These are phyloP conservation scores for Populus nigra DNA, from an alignment of 345 rosid species.

Conservation along the genomic window DNA sequence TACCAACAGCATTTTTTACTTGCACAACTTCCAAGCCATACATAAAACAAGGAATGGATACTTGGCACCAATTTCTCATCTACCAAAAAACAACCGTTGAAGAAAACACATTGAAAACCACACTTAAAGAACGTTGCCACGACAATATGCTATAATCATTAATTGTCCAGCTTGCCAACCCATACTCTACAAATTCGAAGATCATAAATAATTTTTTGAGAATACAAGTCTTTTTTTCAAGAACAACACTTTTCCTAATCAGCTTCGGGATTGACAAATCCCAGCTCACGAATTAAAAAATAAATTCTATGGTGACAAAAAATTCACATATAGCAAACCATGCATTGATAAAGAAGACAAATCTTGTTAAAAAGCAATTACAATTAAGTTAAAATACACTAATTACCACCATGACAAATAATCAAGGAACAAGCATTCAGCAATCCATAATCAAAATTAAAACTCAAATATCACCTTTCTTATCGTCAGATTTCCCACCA, in stretches of 20 bases:
- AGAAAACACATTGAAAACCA: too few species aligned
- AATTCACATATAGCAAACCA: conserved; percentile 7
- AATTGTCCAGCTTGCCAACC: background rate
- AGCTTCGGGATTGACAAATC: background rate
- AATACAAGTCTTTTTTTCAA: too few species aligned
- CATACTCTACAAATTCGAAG: background rate
- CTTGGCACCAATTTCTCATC: background rate
- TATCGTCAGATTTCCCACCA: conserved; percentile 40
- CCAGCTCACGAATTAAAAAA: background rate
- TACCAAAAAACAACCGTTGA: background rate
- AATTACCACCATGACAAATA: background rate
- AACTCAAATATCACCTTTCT: conserved; percentile 50
- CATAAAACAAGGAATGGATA: background rate
- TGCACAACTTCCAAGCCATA: background rate
- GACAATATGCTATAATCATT: background rate
- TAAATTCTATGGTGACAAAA: background rate
- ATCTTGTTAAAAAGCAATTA: background rate
- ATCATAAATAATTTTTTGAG: background rate
- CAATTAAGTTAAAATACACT: background rate
- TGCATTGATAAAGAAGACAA: background rate
- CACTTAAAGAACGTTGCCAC: background rate
- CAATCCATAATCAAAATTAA: background rate
- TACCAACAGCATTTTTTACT: background rate
- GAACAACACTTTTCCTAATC: background rate
- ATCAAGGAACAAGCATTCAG: background rate